These are phyloP conservation scores for Solanum corneliomulleri DNA, from an alignment of 257 asterid genomes.

Conservation along the genomic window DNA sequence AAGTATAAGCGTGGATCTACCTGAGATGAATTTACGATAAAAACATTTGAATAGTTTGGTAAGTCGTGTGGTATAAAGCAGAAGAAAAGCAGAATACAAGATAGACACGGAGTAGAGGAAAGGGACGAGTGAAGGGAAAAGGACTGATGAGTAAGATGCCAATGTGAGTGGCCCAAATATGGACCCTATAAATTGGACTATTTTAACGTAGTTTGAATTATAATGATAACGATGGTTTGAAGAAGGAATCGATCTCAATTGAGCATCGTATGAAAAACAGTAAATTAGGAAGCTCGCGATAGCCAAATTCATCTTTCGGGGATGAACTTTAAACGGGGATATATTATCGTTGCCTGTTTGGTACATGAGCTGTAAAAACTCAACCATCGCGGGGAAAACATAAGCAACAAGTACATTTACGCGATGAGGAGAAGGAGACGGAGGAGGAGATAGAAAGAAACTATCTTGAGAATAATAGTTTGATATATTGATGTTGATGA, in stretches of 20 bases:
- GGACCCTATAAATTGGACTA: background rate
- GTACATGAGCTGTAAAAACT: background rate
- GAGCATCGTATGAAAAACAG: background rate
- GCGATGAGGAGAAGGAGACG: background rate
- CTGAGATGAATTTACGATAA: background rate
- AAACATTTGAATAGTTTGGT: background rate
- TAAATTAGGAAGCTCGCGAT: background rate
- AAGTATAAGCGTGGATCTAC: too few species aligned
- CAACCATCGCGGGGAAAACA: background rate
- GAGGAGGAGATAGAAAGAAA: background rate
- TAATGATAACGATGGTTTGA: background rate
- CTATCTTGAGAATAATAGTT: background rate
- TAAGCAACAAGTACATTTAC: background rate
- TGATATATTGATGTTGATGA: background rate
- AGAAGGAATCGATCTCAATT: background rate
- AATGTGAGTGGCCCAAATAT: background rate
- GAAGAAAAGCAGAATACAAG: background rate
- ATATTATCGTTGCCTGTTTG: background rate
- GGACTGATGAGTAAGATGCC: background rate
- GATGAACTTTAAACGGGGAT: constrained; percentile 1
- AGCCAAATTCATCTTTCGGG: background rate
- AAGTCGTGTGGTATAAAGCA: background rate
- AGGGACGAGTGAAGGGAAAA: background rate
- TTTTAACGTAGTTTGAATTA: background rate
- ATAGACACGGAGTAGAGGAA: background rate